Base-by-base conservation (phyloP, 164 flowering plant species). In the Aristolochia contorta region DNA sequence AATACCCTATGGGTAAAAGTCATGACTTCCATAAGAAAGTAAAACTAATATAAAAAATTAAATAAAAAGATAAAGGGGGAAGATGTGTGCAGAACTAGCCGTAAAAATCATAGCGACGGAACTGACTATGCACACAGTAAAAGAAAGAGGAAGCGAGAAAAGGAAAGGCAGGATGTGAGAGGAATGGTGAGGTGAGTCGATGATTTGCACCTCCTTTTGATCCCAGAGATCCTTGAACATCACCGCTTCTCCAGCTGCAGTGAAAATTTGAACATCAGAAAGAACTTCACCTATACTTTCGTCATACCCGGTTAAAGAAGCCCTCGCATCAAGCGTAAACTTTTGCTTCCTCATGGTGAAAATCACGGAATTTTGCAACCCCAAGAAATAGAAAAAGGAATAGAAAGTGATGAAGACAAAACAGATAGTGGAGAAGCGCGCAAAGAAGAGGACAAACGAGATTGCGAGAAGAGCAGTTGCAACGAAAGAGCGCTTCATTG, bases 161-260 rank as follows among this genome's bases (percentile, higher is more conserved):
- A 22, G n/a, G 12, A n/a, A 51, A 16, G 18, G 24, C 30, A n/a
- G 16, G 14, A 13, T 47, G 19, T 14, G 16, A n/a, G 56, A 16
- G 18, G 24, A 33, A 57, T 5, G 5, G 14, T 2, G 19, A 45
- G 7, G 22, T 14, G 14, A 18, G 41, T 19, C 14, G 41, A 20
- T 37, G 21, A 21, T 3, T 47, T n/a, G n/a, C 19, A 87, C 97
- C 85, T 91, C 84, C 25, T 79, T 61, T 62, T 82, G 87, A 67
- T 86, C 90, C 96, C 91, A 91, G 16, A 91, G 84, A 56, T 88
- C 83, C 70, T 76, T 74, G 68, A 91, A 79, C 74, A 64, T 15
- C 63, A 88, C 84, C 24, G 86, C 64, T 59, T 73, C 71, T 10
- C 93, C 91, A 16, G 81, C 46, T 23, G 93, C 97, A 27, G 80